Evolutionary conservation across 2,329 filamentous ascomycete species (phyloP).

Genomic region (Didymella pomorum): DNA sequence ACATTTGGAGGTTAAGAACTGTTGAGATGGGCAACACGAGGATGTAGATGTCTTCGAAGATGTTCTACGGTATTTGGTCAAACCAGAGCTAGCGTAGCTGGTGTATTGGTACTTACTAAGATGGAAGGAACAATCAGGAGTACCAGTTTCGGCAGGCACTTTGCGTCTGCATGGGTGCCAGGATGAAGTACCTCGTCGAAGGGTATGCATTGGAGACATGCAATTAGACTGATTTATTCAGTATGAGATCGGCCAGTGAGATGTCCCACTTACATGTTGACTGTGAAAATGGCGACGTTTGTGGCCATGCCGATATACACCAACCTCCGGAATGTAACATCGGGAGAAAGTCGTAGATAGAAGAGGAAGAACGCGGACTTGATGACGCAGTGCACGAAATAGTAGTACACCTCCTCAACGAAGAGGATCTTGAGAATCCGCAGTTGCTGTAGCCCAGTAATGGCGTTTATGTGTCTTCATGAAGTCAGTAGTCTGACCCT

Average conservation of each 20-base stretch:
- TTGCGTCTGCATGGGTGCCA: slow-evolving; percentile 31
- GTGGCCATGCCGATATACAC: slow-evolving; percentile 38
- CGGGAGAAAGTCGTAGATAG: slow-evolving; percentile 42
- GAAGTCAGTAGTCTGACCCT: neutral
- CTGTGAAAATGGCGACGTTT: slow-evolving; percentile 37
- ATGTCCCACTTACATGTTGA: slow-evolving; percentile 30
- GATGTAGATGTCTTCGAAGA: slow-evolving; percentile 32
- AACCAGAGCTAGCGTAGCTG: no score
- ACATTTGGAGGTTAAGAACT: slow-evolving; percentile 31
- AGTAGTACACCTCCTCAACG: slow-evolving; percentile 44
- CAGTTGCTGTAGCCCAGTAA: neutral
- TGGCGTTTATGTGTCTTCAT: neutral
- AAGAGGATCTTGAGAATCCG: slow-evolving; percentile 22
- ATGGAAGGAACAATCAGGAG: slow-evolving; percentile 40
- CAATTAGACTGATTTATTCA: slow-evolving; percentile 29
- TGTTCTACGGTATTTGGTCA: slow-evolving; percentile 22
- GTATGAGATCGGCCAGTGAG: no score
- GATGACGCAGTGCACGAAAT: slow-evolving; percentile 43
- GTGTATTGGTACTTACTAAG: slow-evolving; percentile 16
- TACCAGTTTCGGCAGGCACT: slow-evolving; percentile 36
- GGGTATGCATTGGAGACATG: slow-evolving; percentile 44
- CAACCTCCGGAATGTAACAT: slow-evolving; percentile 30
- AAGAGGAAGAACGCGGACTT: slow-evolving; percentile 49
- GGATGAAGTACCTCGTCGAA: slow-evolving; percentile 42
- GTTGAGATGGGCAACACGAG: slow-evolving; percentile 34